Evolutionary conservation across 2,329 filamentous ascomycete species (phyloP), one percentile per base, ranked within the genome.

Genomic region (Ceratocystis harringtonii): DNA sequence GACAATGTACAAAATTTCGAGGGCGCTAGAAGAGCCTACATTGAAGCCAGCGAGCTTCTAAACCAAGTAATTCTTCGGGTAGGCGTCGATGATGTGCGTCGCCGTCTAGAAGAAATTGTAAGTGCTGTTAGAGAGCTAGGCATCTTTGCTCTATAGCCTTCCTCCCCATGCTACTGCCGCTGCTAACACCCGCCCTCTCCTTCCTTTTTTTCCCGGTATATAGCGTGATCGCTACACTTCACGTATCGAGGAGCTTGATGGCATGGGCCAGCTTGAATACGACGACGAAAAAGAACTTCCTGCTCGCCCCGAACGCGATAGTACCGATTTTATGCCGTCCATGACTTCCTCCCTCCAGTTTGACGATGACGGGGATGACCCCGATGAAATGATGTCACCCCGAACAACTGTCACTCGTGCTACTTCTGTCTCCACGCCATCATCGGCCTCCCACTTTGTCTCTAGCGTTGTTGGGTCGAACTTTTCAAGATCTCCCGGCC

Each of bases 1-100:
- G 94, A 99, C 76, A 97, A 96, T 81, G 91, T 90, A 15, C 89
- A 94, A 71, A 96, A 97, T 72, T 92, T 94, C 69, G 89, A 92
- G 73, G 91, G 90, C 50, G 94, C 94, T 19, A 86, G 95, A 72
- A 84, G 90, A 71, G 91, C 92, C 15, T 99, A 99, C 73, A 80
- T 83, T 10, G 94, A 99, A 75, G 94, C 95, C 3, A 99, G 94
- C 73, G 83, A 86, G 65, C 79, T 99, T 67, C 78, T 99, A 65
- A 87, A 92, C 70, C 86, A 95, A 71, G 94, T 99, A 3, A 88
- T 99, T 77, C 78, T 86, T 66, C 85, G 89, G 70, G 96, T 90
- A 66, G 86, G 86, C 10, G 90, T 87, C 5, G 86, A 92, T 43
- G 91, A 96, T 64, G 94, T 99, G 72, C 86, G 87, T 74, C 87